phyloP scores from a whole-genome alignment of 2,329 filamentous ascomycete genomes.

The Aspergillus neoniger region DNA sequence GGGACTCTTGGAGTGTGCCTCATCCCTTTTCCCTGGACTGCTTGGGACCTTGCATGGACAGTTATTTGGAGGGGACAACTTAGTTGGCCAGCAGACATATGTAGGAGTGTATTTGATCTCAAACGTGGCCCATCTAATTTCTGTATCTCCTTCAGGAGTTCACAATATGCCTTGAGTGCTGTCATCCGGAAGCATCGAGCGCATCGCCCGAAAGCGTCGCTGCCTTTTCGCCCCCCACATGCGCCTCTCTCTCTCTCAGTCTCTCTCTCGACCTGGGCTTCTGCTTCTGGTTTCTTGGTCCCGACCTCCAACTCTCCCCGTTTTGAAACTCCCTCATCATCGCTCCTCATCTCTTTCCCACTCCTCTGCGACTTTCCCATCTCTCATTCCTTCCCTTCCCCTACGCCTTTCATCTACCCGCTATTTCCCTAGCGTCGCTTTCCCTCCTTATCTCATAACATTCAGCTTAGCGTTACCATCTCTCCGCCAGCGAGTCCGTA shows the following conservation, averaged over 20 bases:
- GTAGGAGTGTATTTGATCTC: neutral
- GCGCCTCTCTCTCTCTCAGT: slow-evolving; percentile 14
- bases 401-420: neutral
- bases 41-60: slow-evolving; percentile 6
- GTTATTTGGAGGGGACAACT: neutral
- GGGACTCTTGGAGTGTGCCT: neutral
- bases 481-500: slow-evolving; percentile 9
- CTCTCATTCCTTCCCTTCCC: neutral
- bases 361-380: neutral
- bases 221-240: slow-evolving; percentile 21
- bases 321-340: neutral
- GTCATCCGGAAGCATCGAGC: slow-evolving; percentile 11
- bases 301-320: slow-evolving; percentile 2
- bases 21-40: neutral
- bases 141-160: neutral
- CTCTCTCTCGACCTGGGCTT: slow-evolving; percentile 1
- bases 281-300: neutral
- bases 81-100: neutral
- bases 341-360: neutral
- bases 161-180: neutral
- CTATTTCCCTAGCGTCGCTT: neutral
- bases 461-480: slow-evolving; percentile 12
- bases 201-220: slow-evolving; percentile 30
- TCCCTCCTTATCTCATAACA: slow-evolving; percentile 20
- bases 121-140: neutral